Evolutionary conservation across 2,329 filamentous ascomycete species (phyloP).

Genomic region (Aspergillus neoniger): DNA sequence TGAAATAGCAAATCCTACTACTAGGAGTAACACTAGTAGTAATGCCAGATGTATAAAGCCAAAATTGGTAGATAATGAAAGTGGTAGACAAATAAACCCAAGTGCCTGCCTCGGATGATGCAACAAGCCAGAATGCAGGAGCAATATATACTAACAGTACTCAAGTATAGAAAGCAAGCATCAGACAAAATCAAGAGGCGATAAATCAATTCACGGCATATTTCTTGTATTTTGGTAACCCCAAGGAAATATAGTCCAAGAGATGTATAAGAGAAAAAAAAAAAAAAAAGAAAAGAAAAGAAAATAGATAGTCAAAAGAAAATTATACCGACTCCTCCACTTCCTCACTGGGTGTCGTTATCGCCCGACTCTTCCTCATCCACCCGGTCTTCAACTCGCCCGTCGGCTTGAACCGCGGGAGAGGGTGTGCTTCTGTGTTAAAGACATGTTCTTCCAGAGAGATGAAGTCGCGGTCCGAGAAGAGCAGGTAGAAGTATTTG

Average conservation of each 20-base stretch:
- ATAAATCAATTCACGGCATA: neutral
- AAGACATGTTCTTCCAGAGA: constrained; percentile 86
- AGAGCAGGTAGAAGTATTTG: constrained; percentile 96
- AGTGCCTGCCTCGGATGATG: neutral
- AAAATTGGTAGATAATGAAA: no score
- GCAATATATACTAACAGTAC: neutral
- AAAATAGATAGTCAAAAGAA: neutral
- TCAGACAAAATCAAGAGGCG: neutral
- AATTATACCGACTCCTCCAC: neutral
- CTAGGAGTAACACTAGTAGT: no score
- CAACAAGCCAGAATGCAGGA: no score
- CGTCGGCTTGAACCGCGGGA: constrained; percentile 81
- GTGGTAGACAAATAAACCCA: neutral
- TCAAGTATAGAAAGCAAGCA: neutral
- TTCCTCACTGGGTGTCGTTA: neutral
- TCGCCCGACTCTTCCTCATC: constrained; percentile 30
- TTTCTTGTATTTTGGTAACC: no score
- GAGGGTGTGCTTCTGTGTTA: constrained; percentile 92
- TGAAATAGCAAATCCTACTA: no score
- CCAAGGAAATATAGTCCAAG: neutral
- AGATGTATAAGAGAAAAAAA: neutral
- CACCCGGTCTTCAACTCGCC: constrained; percentile 46
- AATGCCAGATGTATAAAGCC: no score
- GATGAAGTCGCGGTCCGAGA: constrained; percentile 78
- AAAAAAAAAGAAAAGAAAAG: neutral